Percentiles rank a stretch among this genome's conserved stretches.
Conservation (phyloP, 2,329 filamentous ascomycete species). For the Arthrobotrys entomopaga region DNA sequence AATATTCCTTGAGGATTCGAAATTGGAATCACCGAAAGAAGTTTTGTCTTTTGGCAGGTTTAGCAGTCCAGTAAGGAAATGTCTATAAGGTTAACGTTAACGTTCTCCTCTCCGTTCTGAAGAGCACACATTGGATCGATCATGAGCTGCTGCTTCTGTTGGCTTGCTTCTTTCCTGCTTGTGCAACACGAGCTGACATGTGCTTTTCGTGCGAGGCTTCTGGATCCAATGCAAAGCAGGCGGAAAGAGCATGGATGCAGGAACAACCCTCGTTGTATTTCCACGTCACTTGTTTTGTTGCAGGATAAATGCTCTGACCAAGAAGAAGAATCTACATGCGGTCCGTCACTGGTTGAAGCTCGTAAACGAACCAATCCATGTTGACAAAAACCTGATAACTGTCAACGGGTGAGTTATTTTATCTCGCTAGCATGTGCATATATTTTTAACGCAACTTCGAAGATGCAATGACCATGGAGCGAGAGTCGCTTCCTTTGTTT, state of each 20-base stretch:
- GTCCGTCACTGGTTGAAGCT: constrained; percentile 40
- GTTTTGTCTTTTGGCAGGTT: too few species aligned
- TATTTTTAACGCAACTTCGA: constrained; percentile 12
- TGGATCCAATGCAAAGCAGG: constrained; percentile 27
- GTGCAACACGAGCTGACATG: constrained; percentile 54
- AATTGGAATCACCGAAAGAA: constrained; percentile 6
- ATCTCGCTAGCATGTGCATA: constrained; percentile 44
- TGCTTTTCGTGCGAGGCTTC: constrained; percentile 53
- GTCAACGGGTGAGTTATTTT: constrained; percentile 49
- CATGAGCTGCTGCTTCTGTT: constrained; percentile 49
- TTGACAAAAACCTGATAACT: constrained; percentile 41
- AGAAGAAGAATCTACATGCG: constrained; percentile 15
- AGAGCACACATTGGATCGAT: constrained; percentile 18
- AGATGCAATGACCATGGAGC: neutral
- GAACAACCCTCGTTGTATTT: constrained; percentile 49
- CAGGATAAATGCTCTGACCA: constrained; percentile 20
- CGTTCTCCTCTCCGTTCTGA: constrained; percentile 4
- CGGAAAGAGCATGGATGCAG: constrained; percentile 44
- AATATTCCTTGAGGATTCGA: neutral
- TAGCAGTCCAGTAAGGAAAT: neutral
- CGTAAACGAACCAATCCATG: constrained; percentile 36
- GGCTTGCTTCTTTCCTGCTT: constrained; percentile 28
- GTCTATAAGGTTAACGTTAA: too few species aligned
- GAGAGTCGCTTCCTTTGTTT: constrained; percentile 23
- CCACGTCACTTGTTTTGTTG: constrained; percentile 37